Percentiles rank a stretch among this genome's conserved stretches.
These are phyloP conservation scores for Solanum gandarillasii DNA, from an alignment of 257 asterid species.

Conservation along the genomic window DNA sequence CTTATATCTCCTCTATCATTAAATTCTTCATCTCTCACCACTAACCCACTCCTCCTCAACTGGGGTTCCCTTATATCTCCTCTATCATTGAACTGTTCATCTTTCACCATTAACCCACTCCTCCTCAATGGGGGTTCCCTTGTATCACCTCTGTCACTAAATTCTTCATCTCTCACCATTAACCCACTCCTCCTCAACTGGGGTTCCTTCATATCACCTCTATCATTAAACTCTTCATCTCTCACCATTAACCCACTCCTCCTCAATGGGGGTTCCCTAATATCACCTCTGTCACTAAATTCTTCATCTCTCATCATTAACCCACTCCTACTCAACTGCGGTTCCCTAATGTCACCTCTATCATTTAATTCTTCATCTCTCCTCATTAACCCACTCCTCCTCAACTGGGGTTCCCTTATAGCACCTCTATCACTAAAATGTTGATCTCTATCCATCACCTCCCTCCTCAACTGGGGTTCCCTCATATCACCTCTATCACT, in stretches of 20 bases:
- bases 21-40: neutral
- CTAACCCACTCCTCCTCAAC: neutral
- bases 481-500: neutral
- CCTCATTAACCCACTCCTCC: too few species aligned
- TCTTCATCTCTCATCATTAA: too few species aligned
- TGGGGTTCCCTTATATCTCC: neutral
- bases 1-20: neutral
- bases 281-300: neutral
- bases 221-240: neutral
- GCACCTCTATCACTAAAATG: neutral
- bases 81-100: neutral
- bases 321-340: neutral
- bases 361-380: neutral
- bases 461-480: neutral
- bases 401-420: neutral
- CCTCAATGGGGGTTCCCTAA: neutral
- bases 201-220: neutral
- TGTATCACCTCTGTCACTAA: neutral
- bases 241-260: neutral
- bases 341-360: neutral
- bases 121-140: neutral
- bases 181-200: neutral
- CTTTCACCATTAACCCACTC: neutral
- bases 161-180: neutral
- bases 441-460: neutral